These are phyloP conservation scores for Cladosporium oxysporum DNA, from an alignment of 2,329 filamentous ascomycete species.

Conservation along the genomic window DNA sequence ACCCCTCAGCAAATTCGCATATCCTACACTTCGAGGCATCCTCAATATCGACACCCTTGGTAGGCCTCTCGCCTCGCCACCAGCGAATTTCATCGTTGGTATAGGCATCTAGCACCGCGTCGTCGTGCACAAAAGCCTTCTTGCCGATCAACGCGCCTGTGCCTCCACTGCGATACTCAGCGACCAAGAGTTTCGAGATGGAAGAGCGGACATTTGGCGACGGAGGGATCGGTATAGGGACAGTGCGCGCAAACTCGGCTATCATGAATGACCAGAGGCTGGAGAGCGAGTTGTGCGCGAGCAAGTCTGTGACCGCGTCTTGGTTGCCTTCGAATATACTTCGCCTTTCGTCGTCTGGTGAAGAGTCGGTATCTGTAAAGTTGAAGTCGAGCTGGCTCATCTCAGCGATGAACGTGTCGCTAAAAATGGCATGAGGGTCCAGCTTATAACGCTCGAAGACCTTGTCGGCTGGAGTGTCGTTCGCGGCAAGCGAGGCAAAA, in stretches of 20 bases:
- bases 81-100: slow-evolving; percentile 72
- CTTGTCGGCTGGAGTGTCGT: slow-evolving; percentile 66
- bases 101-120: slow-evolving; percentile 64
- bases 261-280: slow-evolving; percentile 66
- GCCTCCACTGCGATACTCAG: slow-evolving; percentile 54
- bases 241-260: slow-evolving; percentile 53
- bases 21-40: slow-evolving; percentile 85
- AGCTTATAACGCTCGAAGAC: slow-evolving; percentile 74
- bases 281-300: slow-evolving; percentile 60
- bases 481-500: slow-evolving; percentile 72
- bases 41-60: slow-evolving; percentile 75
- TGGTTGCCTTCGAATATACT: slow-evolving; percentile 40
- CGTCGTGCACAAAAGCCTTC: slow-evolving; percentile 67
- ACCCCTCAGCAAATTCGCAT: slow-evolving; percentile 80
- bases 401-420: slow-evolving; percentile 76
- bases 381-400: slow-evolving; percentile 67
- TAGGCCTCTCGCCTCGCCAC: slow-evolving; percentile 77
- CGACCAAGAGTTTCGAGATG: slow-evolving; percentile 59
- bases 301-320: slow-evolving; percentile 54
- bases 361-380: slow-evolving; percentile 45
- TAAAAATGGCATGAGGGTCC: slow-evolving; percentile 66
- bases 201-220: slow-evolving; percentile 48
- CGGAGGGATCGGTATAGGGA: slow-evolving; percentile 29
- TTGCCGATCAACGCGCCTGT: slow-evolving; percentile 57
- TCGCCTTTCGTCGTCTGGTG: slow-evolving; percentile 27